phyloP scores from a whole-genome alignment of 495 filamentous ascomycete species.

The Achaetomiella virescens region DNA sequence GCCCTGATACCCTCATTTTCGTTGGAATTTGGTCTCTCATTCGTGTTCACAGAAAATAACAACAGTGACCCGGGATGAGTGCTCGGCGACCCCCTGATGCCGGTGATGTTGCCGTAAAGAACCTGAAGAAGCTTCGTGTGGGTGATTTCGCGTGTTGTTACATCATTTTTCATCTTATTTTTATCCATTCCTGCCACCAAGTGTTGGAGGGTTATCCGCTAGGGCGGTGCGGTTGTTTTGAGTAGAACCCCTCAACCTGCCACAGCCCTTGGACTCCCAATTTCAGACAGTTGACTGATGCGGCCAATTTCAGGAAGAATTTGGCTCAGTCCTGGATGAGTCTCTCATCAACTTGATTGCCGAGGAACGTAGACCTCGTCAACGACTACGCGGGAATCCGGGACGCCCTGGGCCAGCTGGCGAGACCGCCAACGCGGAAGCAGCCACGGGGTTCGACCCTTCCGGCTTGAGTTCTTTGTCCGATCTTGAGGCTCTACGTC shows the following conservation, averaged over 20 bases:
- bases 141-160: not conserved
- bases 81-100: not conserved
- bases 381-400: slow-evolving; percentile 62
- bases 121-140: not conserved
- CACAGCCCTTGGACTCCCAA: too few species aligned
- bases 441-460: slow-evolving; percentile 68
- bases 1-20: too few species aligned
- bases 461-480: slow-evolving; percentile 52
- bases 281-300: not conserved
- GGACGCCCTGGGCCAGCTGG: slow-evolving; percentile 51
- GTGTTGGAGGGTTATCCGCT: not conserved
- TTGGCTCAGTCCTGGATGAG: slow-evolving; percentile 24
- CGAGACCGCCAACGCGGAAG: slow-evolving; percentile 54
- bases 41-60: not conserved
- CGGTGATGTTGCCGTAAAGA: not conserved
- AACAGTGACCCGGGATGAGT: not conserved
- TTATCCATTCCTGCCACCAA: not conserved
- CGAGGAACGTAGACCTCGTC: slow-evolving; percentile 50
- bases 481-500: slow-evolving; percentile 9
- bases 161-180: not conserved
- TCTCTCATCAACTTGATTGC: slow-evolving; percentile 28
- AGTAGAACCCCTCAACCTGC: too few species aligned
- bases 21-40: too few species aligned
- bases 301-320: slow-evolving; percentile 22
- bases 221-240: not conserved